Evolutionary conservation across 2,329 filamentous ascomycete genomes (phyloP).

Genomic region (Boeremia exigua): DNA sequence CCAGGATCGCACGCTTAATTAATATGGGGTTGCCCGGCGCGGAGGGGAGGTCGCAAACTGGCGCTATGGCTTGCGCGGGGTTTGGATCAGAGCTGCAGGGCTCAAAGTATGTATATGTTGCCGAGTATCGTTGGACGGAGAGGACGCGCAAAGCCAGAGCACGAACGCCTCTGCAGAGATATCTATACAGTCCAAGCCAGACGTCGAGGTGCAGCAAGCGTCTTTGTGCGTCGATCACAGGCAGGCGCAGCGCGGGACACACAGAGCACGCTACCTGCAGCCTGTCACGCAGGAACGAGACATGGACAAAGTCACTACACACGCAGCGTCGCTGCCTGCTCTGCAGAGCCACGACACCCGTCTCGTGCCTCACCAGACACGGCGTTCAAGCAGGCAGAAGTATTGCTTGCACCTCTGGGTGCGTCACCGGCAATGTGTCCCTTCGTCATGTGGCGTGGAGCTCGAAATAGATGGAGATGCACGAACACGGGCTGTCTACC

Average conservation of each 20-base stretch:
- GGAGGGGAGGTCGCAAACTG: slow-evolving; percentile 25
- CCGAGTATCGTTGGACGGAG: slow-evolving; percentile 13
- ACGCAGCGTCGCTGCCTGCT: slow-evolving; percentile 15
- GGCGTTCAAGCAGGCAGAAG: slow-evolving; percentile 21
- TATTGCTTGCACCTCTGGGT: slow-evolving; percentile 9
- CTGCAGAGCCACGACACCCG: slow-evolving; percentile 10
- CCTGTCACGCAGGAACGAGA: slow-evolving; percentile 29
- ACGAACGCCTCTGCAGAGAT: not conserved
- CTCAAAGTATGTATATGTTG: slow-evolving; percentile 7
- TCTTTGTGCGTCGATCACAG: slow-evolving; percentile 16
- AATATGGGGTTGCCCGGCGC: slow-evolving; percentile 39
- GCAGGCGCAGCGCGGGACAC: slow-evolving; percentile 16
- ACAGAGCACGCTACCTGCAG: slow-evolving; percentile 14
- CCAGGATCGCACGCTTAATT: slow-evolving; percentile 34
- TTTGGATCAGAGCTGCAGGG: slow-evolving; percentile 4
- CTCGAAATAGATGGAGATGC: not conserved
- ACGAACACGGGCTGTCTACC: not conserved
- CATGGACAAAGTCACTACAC: slow-evolving; percentile 4
- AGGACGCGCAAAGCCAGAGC: not conserved
- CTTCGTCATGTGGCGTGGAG: not conserved
- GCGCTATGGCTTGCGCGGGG: slow-evolving; percentile 28
- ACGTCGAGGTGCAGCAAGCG: slow-evolving; percentile 3
- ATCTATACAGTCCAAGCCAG: not conserved
- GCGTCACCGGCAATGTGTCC: slow-evolving; percentile 12
- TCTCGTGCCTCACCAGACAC: slow-evolving; percentile 8